Evolutionary conservation across 345 rosid species (phyloP).

Genomic region (Citrus sp.): DNA sequence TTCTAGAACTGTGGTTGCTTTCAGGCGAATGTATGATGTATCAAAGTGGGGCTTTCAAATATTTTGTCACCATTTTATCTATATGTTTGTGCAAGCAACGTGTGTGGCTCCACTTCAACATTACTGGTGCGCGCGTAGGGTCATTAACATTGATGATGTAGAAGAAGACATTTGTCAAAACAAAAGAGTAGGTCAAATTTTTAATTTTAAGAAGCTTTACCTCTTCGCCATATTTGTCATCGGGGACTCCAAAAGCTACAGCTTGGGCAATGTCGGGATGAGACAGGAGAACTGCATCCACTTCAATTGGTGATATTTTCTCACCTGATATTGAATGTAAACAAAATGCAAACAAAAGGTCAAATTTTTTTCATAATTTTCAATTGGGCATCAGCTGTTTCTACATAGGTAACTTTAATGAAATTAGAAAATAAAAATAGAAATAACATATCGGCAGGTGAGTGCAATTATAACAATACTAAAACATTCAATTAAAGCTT

Average conservation of each 20-base stretch:
- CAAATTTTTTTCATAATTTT: not conserved
- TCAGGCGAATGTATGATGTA: not conserved
- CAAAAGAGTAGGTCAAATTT: no score
- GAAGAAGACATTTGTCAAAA: not conserved
- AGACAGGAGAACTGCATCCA: constrained; percentile 43
- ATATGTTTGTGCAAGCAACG: not conserved
- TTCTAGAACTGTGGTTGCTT: not conserved
- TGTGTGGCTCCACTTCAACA: not conserved
- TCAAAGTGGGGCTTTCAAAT: not conserved
- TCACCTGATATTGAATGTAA: constrained; percentile 28
- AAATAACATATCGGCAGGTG: no score
- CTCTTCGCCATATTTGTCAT: constrained; percentile 57
- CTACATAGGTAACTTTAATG: no score
- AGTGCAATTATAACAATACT: not conserved
- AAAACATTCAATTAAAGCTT: not conserved
- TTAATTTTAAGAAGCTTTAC: constrained; percentile 1
- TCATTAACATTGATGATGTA: not conserved
- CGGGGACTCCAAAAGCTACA: constrained; percentile 43
- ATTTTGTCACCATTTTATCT: no score
- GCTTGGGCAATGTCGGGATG: constrained; percentile 41
- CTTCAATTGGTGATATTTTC: constrained; percentile 54
- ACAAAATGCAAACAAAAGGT: not conserved
- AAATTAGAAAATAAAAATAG: no score
- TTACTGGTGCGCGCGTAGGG: no score
- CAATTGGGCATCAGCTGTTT: no score